Conservation (phyloP, 495 filamentous ascomycete genomes). For the Lasiosphaeris hirsuta region DNA sequence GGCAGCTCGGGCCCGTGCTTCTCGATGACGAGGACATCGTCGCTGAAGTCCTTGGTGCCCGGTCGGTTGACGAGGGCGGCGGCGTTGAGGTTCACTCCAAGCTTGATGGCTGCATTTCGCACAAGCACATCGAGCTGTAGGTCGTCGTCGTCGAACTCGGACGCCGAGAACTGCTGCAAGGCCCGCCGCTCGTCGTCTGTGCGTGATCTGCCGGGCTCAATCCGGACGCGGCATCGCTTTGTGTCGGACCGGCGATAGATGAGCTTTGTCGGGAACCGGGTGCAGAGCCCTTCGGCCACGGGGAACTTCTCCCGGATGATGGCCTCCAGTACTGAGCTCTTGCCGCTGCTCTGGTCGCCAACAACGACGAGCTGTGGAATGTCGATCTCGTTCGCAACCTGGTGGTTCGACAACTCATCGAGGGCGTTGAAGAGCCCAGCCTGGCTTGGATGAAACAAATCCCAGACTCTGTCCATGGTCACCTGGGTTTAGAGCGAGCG, state of each 20-base stretch:
- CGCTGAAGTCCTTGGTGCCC: not conserved
- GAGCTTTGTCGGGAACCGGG: not conserved
- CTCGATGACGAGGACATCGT: not conserved
- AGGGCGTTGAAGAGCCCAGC: not conserved
- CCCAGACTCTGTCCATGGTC: too few relatives aligned
- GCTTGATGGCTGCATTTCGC: not conserved
- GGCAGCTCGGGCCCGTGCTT: not conserved
- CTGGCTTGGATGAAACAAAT: too few relatives aligned
- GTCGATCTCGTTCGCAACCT: not conserved
- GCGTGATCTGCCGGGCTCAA: not conserved
- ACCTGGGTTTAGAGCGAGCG: too few relatives aligned
- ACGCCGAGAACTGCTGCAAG: not conserved
- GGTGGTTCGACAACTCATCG: not conserved
- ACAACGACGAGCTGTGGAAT: not conserved
- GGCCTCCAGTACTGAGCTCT: constrained; percentile 1
- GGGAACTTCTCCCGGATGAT: not conserved
- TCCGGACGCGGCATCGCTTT: not conserved
- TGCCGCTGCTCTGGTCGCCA: not conserved
- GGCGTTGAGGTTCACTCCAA: not conserved
- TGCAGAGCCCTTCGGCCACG: not conserved
- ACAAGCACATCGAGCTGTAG: not conserved
- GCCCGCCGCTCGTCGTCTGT: not conserved
- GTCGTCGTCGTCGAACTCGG: not conserved
- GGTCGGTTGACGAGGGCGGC: not conserved
- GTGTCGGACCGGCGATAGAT: not conserved